A percentile compares a stretch with the other conserved stretches of the same genome.
Conservation (phyloP, 2,329 filamentous ascomycete genomes). For the Fusarium sp. region DNA sequence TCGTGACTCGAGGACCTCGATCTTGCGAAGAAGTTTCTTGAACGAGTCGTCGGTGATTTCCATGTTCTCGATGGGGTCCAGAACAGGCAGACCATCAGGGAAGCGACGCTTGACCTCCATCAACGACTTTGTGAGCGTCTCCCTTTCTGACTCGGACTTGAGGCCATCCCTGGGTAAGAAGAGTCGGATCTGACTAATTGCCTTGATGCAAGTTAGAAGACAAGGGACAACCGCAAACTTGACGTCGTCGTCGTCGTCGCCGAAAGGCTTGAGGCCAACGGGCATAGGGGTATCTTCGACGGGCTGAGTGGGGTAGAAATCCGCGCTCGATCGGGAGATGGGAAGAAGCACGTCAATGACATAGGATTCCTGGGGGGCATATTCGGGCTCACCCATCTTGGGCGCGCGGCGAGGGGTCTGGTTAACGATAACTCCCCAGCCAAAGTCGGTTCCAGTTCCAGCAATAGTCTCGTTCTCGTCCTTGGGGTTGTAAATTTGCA, state of each 20-base stretch:
- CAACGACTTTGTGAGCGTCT: slow-evolving; percentile 74
- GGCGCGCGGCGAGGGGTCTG: slow-evolving; percentile 71
- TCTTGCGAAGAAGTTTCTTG: slow-evolving; percentile 93
- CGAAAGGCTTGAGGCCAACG: slow-evolving; percentile 63
- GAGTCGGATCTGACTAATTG: slow-evolving; percentile 83
- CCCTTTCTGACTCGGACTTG: slow-evolving; percentile 70
- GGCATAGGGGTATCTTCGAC: slow-evolving; percentile 57
- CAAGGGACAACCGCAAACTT: slow-evolving; percentile 71
- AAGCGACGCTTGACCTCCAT: slow-evolving; percentile 87
- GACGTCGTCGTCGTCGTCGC: slow-evolving; percentile 44
- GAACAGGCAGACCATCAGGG: slow-evolving; percentile 86
- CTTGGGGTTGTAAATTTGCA: slow-evolving; percentile 80
- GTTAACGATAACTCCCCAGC: slow-evolving; percentile 91
- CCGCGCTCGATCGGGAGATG: slow-evolving; percentile 61
- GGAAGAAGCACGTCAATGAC: slow-evolving; percentile 84
- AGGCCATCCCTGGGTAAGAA: slow-evolving; percentile 81
- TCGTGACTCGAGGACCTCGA: slow-evolving; percentile 93
- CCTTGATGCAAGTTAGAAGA: slow-evolving; percentile 83
- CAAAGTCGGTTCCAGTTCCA: slow-evolving; percentile 72
- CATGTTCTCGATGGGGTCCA: slow-evolving; percentile 98
- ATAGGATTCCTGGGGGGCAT: slow-evolving; percentile 78
- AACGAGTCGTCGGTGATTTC: slow-evolving; percentile 90
- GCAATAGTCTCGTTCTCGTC: slow-evolving; percentile 53
- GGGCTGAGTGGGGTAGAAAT: slow-evolving; percentile 51
- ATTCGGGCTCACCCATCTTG: slow-evolving; percentile 74